Conservation (phyloP, 176 grass and related monocot genomes). For the Oryza longistaminata region DNA sequence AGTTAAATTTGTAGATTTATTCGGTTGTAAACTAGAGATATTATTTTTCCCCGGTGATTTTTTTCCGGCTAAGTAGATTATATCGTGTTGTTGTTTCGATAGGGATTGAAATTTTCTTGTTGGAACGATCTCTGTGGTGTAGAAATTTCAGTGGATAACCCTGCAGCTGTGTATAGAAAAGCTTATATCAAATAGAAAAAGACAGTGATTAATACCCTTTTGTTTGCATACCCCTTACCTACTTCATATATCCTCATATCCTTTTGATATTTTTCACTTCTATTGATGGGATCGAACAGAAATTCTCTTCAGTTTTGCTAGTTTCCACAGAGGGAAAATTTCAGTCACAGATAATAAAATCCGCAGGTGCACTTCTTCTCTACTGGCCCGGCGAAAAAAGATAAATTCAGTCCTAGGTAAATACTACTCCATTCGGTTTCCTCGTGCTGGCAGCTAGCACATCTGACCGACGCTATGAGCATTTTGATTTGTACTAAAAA, state of each 20-base stretch:
- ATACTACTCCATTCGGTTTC: too few relatives aligned
- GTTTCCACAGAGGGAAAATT: neutral
- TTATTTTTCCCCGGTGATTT: neutral
- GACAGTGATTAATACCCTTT: neutral
- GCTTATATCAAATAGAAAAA: neutral
- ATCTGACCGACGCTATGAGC: too few relatives aligned
- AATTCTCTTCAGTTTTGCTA: neutral
- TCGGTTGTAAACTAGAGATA: neutral
- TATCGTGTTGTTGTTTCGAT: neutral
- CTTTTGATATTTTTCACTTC: neutral
- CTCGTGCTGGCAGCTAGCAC: too few relatives aligned
- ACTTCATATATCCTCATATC: too few relatives aligned
- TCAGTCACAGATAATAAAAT: neutral
- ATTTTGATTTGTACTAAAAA: too few relatives aligned
- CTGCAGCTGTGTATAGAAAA: neutral
- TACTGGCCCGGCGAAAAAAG: too few relatives aligned
- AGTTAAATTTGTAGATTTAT: conserved; percentile 18
- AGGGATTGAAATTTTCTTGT: neutral
- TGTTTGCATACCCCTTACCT: neutral
- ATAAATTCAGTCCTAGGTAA: too few relatives aligned
- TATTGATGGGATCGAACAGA: neutral
- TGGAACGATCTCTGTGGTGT: neutral
- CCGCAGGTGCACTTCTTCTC: too few relatives aligned
- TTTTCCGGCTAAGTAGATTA: neutral
- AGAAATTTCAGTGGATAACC: neutral